Evolutionary conservation across 2,329 filamentous ascomycete species (phyloP).

Genomic region (Cercospora sesami): DNA sequence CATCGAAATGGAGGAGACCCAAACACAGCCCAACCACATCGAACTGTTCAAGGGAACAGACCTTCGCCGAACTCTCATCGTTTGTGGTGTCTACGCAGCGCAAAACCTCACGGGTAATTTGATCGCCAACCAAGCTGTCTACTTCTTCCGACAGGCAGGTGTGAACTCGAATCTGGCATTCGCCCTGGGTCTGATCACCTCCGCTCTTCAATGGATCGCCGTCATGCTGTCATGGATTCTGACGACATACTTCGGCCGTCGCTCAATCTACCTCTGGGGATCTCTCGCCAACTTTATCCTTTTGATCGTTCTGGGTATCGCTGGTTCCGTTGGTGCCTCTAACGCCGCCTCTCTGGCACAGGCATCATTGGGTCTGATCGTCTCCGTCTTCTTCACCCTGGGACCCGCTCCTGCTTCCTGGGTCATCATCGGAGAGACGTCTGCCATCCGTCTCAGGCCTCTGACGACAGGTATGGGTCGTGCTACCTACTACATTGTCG

Average conservation of each 20-base stretch:
- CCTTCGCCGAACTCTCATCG: conserved; percentile 55
- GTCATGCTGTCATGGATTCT: conserved; percentile 69
- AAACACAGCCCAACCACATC: conserved; percentile 50
- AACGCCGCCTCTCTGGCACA: conserved; percentile 54
- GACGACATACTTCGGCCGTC: conserved; percentile 63
- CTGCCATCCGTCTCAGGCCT: conserved; percentile 63
- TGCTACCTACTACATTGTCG: conserved; percentile 62
- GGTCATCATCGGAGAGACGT: conserved; percentile 68
- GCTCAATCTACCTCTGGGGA: conserved; percentile 65
- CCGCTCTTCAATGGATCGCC: conserved; percentile 61
- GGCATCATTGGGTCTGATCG: conserved; percentile 63
- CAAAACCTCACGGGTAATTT: conserved; percentile 65
- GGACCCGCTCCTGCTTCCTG: conserved; percentile 65
- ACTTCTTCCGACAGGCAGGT: conserved; percentile 64
- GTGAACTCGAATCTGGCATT: conserved; percentile 58
- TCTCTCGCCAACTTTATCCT: conserved; percentile 55
- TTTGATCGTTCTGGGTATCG: conserved; percentile 60
- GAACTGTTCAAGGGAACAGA: conserved; percentile 60
- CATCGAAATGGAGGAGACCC: conserved; percentile 55
- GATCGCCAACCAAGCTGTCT: conserved; percentile 63
- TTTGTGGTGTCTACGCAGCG: conserved; percentile 58
- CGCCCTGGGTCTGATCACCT: conserved; percentile 64
- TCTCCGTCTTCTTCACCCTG: conserved; percentile 65
- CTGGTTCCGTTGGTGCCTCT: conserved; percentile 51
- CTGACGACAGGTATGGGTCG: conserved; percentile 67